Conservation (phyloP, 345 rosid species). For the Brassica carinata region DNA sequence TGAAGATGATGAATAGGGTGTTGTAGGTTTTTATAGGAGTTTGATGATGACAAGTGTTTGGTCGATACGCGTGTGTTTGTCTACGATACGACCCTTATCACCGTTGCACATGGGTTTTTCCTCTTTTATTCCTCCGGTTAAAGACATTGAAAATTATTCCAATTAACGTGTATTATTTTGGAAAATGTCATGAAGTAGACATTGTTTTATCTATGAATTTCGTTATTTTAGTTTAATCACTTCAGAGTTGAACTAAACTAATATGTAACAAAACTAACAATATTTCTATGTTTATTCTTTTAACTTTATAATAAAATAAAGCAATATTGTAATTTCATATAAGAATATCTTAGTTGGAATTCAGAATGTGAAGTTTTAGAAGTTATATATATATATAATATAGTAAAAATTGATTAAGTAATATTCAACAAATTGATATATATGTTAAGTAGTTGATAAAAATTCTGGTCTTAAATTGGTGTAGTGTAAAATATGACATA, state of each 20-base stretch:
- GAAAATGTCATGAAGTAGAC: background rate
- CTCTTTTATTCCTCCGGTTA: background rate
- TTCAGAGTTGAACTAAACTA: background rate
- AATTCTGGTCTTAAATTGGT: too few species aligned
- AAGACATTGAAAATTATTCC: background rate
- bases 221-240: background rate
- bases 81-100: constrained; percentile 28
- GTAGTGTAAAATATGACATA: too few species aligned
- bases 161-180: background rate
- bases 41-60: constrained; percentile 52
- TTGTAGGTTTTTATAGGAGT: constrained; percentile 42
- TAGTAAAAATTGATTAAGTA: too few species aligned
- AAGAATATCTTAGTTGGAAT: background rate
- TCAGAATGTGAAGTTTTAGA: background rate
- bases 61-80: constrained; percentile 45
- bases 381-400: background rate
- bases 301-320: background rate
- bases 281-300: background rate
- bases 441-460: too few species aligned
- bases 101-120: constrained; percentile 22
- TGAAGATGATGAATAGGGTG: constrained; percentile 10
- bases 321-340: background rate
- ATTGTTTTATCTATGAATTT: background rate
- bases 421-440: too few species aligned
- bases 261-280: background rate